Conservation (phyloP, 495 filamentous ascomycete genomes). For the Penicillium coffeae region DNA sequence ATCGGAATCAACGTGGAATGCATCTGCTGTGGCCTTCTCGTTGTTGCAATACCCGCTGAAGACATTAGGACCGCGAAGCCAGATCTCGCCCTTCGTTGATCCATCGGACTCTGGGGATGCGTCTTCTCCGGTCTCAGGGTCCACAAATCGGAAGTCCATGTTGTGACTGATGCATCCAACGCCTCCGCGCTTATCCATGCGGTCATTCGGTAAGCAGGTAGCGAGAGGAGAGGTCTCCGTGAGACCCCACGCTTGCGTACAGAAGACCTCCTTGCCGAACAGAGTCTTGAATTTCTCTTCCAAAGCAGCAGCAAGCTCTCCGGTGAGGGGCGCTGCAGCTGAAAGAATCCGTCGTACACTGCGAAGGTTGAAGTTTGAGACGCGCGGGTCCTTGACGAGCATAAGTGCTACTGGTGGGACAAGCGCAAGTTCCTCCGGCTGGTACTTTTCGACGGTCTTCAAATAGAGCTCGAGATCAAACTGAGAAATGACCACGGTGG, state of each 20-base stretch:
- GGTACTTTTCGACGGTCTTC: conserved; percentile 17
- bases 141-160: conserved; percentile 58
- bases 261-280: conserved; percentile 51
- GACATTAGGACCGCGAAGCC: conserved; percentile 53
- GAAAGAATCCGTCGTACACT: conserved; percentile 69
- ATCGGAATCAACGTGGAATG: conserved; percentile 45
- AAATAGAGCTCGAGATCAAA: conserved; percentile 61
- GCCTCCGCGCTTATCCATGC: conserved; percentile 51
- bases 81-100: conserved; percentile 57
- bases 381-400: conserved; percentile 63
- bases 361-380: conserved; percentile 67
- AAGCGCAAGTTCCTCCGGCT: conserved; percentile 16
- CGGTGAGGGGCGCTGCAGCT: conserved; percentile 74
- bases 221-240: conserved; percentile 55
- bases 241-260: conserved; percentile 75
- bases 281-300: conserved; percentile 48
- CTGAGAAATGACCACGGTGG: conserved; percentile 62
- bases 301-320: conserved; percentile 58
- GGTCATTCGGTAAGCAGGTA: conserved; percentile 43
- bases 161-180: conserved; percentile 56
- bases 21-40: conserved; percentile 57
- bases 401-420: conserved; percentile 76
- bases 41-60: conserved; percentile 65
- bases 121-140: conserved; percentile 34
- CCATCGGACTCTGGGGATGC: conserved; percentile 39